Conservation (phyloP, 768 basidiomycete species). For the Lactifluus volemus region DNA sequence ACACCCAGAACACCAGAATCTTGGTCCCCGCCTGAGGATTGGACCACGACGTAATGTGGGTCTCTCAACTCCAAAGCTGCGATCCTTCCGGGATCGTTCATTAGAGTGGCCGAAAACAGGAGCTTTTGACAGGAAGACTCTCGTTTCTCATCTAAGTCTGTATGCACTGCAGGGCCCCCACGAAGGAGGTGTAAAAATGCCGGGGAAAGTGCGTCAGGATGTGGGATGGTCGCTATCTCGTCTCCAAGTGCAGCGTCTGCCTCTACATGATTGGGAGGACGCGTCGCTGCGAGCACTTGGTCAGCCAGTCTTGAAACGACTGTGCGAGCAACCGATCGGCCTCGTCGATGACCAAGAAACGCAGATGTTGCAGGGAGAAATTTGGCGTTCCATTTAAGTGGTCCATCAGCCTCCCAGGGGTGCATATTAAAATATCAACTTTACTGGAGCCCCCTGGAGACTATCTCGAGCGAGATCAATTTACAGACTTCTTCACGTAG, state of each 20-base stretch:
- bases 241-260: background rate
- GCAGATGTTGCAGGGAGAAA: constrained; percentile 88
- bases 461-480: constrained; percentile 29
- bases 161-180: constrained; percentile 32
- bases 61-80: constrained; percentile 67
- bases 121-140: constrained; percentile 82
- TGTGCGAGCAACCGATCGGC: constrained; percentile 93
- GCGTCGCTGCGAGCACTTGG: constrained; percentile 74
- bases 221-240: constrained; percentile 13
- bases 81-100: constrained; percentile 89
- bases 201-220: constrained; percentile 55
- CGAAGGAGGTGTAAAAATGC: constrained; percentile 39
- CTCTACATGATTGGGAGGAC: constrained; percentile 23
- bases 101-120: constrained; percentile 92
- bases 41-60: constrained; percentile 86
- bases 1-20: constrained; percentile 39
- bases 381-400: constrained; percentile 83
- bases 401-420: constrained; percentile 92
- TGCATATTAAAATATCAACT: constrained; percentile 91
- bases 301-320: constrained; percentile 94
- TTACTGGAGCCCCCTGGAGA: constrained; percentile 81
- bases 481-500: background rate
- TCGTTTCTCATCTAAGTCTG: constrained; percentile 49
- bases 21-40: constrained; percentile 29
- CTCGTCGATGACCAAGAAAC: constrained; percentile 97